Base-by-base conservation (phyloP, 108 stramenopile genomes). In the Cylindrotheca fusiformis region DNA sequence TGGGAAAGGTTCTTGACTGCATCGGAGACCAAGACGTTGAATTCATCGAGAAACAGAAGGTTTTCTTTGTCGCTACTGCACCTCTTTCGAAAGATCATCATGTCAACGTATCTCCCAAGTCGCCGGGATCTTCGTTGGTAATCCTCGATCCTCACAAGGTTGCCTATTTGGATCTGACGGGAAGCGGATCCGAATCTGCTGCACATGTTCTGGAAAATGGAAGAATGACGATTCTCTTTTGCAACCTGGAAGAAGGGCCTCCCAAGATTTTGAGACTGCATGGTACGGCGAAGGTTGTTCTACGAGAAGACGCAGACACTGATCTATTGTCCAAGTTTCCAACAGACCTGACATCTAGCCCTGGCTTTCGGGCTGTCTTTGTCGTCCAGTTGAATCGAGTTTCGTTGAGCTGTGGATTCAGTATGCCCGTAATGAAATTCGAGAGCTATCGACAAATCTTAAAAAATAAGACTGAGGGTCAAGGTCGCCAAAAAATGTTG, bases 21-120 rank as follows among this genome's bases (percentile, higher is more conserved):
- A 62, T 62, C 48, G 28, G 48, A 20, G 10, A 6, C 0, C 26
- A 25, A 27, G 64, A 66, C 20, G 48, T 27, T 17, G 60, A 32
- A 5, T 74, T 67, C 32, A 67, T 74, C 23, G 72, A 48, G 19
- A 63, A 60, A 47, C 75, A 76, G 52, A 61, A 76, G 22, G 79
- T 80, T 14, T 80, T 80, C 67, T 80, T 80, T 53, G 75, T 76
- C 32, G 79, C 71, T 8, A 71, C 74, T 2, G 79, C 79, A 21
- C 79, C 79, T 10, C 58, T 72, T 2, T n/a, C 14, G 22, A 12
- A 18, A 2, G 23, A 66, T 14, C 63, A 72, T 51, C 66, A 51
- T 32, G 73, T 80, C 32, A 72, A 71, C 47, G 47, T 80, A 24
- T 69, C 67, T 10, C 79, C 79, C 74, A 80, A 80, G 48, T 61